Evolutionary conservation across 2,329 filamentous ascomycete species (phyloP), one percentile per base, ranked within the genome.

Genomic region (Nemania bipapillata): DNA sequence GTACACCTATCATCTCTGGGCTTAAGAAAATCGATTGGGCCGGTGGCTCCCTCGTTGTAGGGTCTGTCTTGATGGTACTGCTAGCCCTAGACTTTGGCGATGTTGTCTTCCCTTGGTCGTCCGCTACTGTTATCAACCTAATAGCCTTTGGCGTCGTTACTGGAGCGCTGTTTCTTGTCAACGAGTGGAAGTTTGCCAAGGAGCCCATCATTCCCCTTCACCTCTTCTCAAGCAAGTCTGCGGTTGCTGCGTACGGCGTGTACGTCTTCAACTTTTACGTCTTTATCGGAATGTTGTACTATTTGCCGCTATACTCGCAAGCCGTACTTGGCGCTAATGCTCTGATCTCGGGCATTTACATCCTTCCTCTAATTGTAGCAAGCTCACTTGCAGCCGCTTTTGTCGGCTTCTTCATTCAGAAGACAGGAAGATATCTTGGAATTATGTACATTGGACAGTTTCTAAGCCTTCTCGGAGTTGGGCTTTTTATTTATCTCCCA

Each of bases 231-330:
- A 80, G 82, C 17, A 74, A 79, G 35, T 87, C 89, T 1, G 90
- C 87, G 63, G 76, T 87, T 11, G 89, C 89, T 0, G 82, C 84
- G 3, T 83, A 91, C n/a, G 74, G 71, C 2, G 78, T 85, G 2
- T 79, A 77, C 42, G 81, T 84, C 58, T 80, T 82, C 64, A 84
- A 87, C 68, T 81, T 80, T 0, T 81, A 89, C 74, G 86, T 88
- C 37, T 91, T 91, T 77, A 90, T 91, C 47, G 87, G 85, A 0
- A 84, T 84, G 1, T 86, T 89, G 57, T 94, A 92, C 79, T 94
- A 91, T 74, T 82, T 93, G 28, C 92, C 92, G 0, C 83, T 93
- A 0, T 94, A 90, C 79, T 90, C 92, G 62, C 92, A 94, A 76
- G 86, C 89, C 2, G 90, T 90, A 0, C 84, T 90, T 1, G 84